A percentile compares a stretch with the other conserved stretches of the same genome.
These are phyloP conservation scores for Fusarium verticillioides DNA, from an alignment of 2,329 filamentous ascomycete species.

Conservation along the genomic window DNA sequence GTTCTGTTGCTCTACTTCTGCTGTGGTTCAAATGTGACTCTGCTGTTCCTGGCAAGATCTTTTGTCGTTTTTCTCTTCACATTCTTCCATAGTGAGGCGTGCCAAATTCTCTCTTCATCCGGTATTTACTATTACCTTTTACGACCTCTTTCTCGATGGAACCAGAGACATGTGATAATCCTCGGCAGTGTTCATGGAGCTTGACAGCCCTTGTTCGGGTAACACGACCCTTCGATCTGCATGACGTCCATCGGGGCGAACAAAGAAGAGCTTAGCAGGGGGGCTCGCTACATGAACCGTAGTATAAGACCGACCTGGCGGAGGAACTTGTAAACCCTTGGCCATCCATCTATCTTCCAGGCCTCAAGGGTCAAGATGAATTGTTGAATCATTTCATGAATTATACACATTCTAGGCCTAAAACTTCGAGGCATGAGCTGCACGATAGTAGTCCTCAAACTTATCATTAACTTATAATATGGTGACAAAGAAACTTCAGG, in stretches of 20 bases:
- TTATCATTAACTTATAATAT: too few species aligned
- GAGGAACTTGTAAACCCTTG: background rate
- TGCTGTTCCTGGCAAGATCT: background rate
- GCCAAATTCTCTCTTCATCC: background rate
- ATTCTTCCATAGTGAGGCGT: background rate
- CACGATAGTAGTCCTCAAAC: background rate
- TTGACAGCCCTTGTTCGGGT: background rate
- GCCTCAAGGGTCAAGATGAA: too few species aligned
- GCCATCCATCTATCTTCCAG: background rate
- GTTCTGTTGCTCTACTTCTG: background rate
- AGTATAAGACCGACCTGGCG: background rate
- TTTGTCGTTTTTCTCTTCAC: background rate
- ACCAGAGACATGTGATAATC: background rate
- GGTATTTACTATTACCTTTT: background rate
- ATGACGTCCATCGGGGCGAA: background rate
- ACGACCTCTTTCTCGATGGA: background rate
- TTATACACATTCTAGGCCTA: background rate
- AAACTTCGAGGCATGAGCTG: background rate
- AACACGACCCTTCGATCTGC: background rate
- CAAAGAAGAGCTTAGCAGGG: background rate
- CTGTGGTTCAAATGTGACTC: constrained; percentile 18
- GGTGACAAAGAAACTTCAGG: background rate
- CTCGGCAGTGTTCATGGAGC: background rate
- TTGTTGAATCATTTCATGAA: background rate
- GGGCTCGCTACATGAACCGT: background rate